A percentile compares a stretch with the other conserved stretches of the same genome.
Evolutionary conservation across 352 stramenopile genomes (phyloP).

Genomic region (Phytophthora multivora): DNA sequence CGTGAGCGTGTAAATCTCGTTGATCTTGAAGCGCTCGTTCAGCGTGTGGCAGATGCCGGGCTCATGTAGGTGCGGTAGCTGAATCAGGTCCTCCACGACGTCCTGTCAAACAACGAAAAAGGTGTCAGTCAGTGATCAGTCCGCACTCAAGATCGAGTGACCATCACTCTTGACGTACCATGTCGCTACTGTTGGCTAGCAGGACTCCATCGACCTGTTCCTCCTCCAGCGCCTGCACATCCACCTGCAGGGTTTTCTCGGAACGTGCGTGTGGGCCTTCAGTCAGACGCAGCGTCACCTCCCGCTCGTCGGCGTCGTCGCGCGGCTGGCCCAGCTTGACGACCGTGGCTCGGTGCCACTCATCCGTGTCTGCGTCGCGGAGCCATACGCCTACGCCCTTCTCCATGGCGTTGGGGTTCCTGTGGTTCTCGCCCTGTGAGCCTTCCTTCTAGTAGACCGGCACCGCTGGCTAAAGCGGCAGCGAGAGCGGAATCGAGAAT

Average conservation of each 20-base stretch:
- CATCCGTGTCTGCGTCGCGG: conserved; percentile 62
- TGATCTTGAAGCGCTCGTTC: conserved; percentile 91
- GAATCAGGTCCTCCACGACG: conserved; percentile 92
- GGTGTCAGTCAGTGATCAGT: conserved; percentile 1
- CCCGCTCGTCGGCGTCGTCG: conserved; percentile 16
- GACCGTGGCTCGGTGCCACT: conserved; percentile 73
- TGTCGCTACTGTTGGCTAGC: conserved; percentile 86
- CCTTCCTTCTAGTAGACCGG: conserved; percentile 1
- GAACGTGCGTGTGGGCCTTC: conserved; percentile 55
- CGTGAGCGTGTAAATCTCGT: conserved; percentile 94
- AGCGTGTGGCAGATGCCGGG: conserved; percentile 94
- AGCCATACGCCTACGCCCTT: conserved; percentile 84
- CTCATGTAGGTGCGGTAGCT: conserved; percentile 93
- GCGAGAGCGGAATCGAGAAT: conserved; percentile 24
- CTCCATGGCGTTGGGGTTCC: conserved; percentile 53
- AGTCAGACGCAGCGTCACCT: conserved; percentile 58
- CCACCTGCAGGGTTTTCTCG: conserved; percentile 54
- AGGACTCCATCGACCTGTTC: conserved; percentile 60
- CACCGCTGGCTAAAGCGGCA: background rate
- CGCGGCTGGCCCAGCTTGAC: conserved; percentile 41
- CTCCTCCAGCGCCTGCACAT: conserved; percentile 71
- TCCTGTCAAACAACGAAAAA: conserved; percentile 41
- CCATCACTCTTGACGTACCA: conserved; percentile 48
- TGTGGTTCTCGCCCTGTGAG: background rate
- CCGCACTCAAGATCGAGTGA: background rate